phyloP scores from a whole-genome alignment of 768 basidiomycete genomes.

The Amanita rubescens region DNA sequence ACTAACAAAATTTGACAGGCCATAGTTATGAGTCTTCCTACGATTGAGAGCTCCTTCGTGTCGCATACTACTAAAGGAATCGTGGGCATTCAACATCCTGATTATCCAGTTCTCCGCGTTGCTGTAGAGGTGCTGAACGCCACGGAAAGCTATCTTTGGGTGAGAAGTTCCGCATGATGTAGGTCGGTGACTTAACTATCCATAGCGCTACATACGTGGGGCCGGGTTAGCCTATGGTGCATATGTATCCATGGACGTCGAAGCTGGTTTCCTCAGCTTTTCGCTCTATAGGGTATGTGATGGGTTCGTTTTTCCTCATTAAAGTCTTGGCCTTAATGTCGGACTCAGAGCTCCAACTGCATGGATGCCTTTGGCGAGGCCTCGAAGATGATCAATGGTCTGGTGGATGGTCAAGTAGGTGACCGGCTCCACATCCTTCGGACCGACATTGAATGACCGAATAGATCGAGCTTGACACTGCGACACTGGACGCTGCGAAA shows the following conservation, averaged over 20 bases:
- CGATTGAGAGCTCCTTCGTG: conserved; percentile 90
- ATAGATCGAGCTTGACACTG: conserved; percentile 75
- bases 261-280: conserved; percentile 72
- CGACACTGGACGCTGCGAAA: conserved; percentile 84
- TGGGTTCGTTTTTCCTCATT: neutral
- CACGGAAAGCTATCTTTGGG: conserved; percentile 93
- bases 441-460: neutral
- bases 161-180: conserved; percentile 21
- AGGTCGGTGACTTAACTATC: conserved; percentile 8
- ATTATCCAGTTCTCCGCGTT: conserved; percentile 80
- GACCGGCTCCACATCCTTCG: neutral
- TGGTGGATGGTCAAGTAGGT: conserved; percentile 78
- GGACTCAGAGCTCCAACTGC: conserved; percentile 65
- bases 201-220: conserved; percentile 84
- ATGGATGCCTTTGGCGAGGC: conserved; percentile 79
- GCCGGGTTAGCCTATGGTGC: conserved; percentile 95
- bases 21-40: conserved; percentile 81
- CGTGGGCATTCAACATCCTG: conserved; percentile 71
- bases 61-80: conserved; percentile 74
- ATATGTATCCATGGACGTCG: conserved; percentile 62
- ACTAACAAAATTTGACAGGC: conserved; percentile 40
- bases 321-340: neutral
- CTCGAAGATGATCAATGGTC: conserved; percentile 63
- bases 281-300: conserved; percentile 59
- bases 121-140: conserved; percentile 85